These are phyloP conservation scores for Huntiella abstrusa DNA, from an alignment of 2,329 filamentous ascomycete species.

Conservation along the genomic window DNA sequence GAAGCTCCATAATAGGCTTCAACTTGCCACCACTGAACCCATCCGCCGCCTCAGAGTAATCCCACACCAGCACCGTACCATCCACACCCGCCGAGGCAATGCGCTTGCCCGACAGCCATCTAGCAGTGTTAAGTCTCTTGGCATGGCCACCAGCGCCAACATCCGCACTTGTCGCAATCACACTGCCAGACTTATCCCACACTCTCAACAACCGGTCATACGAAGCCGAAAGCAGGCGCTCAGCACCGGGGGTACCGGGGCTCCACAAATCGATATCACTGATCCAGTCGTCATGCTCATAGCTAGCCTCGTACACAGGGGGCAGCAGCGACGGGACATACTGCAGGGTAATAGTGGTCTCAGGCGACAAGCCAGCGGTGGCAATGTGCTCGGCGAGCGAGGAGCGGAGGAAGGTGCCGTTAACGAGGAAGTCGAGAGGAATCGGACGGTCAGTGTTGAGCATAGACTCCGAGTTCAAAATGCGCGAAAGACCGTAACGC, in stretches of 20 bases:
- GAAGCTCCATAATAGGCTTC: constrained; percentile 60
- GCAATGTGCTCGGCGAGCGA: constrained; percentile 82
- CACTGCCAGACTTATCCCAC: constrained; percentile 76
- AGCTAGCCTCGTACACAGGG: constrained; percentile 74
- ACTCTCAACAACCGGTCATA: constrained; percentile 80
- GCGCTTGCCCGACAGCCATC: constrained; percentile 55
- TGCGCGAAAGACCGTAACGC: constrained; percentile 50
- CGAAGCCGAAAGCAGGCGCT: constrained; percentile 68
- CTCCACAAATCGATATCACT: constrained; percentile 71
- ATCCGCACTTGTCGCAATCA: constrained; percentile 57
- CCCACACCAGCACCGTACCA: constrained; percentile 75
- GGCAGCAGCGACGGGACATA: constrained; percentile 86
- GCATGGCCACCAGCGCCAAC: constrained; percentile 53
- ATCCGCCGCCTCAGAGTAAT: constrained; percentile 52
- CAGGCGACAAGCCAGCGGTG: constrained; percentile 68
- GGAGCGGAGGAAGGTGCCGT: constrained; percentile 77
- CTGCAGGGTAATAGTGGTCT: constrained; percentile 73
- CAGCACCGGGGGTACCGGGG: constrained; percentile 28
- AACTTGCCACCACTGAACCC: constrained; percentile 48
- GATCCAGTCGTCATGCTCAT: constrained; percentile 97
- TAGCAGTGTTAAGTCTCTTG: constrained; percentile 61
- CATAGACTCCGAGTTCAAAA: constrained; percentile 55
- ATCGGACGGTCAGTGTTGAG: constrained; percentile 46
- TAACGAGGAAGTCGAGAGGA: constrained; percentile 87
- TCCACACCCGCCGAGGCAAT: constrained; percentile 73